Conservation (phyloP, 208 protist species). For the Acanthamoeba divionensis region DNA sequence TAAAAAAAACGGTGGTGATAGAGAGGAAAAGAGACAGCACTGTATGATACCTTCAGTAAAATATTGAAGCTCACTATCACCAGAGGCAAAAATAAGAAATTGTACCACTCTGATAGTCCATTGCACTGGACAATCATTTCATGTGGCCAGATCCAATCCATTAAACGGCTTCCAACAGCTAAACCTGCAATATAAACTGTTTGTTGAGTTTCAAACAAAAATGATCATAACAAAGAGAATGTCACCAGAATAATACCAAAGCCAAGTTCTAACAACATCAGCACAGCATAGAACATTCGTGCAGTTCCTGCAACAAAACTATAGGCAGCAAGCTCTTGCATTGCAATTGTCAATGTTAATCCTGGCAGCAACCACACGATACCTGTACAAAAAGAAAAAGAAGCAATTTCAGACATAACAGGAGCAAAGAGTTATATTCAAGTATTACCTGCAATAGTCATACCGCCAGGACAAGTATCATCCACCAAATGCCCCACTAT, state of each 20-base stretch:
- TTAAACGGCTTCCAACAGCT: background rate
- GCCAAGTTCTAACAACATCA: background rate
- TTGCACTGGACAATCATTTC: background rate
- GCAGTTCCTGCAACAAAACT: background rate
- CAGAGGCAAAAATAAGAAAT: background rate
- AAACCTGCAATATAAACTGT: background rate
- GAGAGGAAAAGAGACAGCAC: background rate
- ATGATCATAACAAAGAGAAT: background rate
- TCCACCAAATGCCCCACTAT: background rate
- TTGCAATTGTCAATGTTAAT: background rate
- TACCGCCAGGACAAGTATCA: background rate
- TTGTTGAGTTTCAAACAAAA: background rate
- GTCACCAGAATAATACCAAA: background rate
- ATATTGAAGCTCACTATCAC: background rate
- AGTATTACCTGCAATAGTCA: background rate
- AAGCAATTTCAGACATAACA: background rate
- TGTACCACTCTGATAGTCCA: background rate
- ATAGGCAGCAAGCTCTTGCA: background rate
- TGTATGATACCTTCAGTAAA: background rate
- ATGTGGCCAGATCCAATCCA: background rate
- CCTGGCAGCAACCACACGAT: background rate
- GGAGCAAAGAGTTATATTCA: background rate
- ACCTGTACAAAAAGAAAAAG: background rate
- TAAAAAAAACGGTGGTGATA: no score
- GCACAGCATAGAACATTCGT: background rate